phyloP scores from a whole-genome alignment of 192 early-diverging fungal species.

The Linnemannia hyalina region DNA sequence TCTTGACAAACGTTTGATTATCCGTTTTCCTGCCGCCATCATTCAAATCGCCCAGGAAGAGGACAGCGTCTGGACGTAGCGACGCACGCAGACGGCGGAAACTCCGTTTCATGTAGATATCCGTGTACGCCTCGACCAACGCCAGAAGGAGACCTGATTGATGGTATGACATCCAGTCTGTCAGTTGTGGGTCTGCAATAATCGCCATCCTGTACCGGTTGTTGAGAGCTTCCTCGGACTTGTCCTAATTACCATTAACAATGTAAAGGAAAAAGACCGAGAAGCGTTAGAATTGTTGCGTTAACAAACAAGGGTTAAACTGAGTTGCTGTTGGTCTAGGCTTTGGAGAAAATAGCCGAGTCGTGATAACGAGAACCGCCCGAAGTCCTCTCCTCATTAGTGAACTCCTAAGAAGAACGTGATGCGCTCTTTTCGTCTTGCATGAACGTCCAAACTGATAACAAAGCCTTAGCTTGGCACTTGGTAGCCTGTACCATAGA shows the following conservation, averaged over 20 bases:
- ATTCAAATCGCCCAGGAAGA: not conserved
- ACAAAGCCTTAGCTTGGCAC: no score
- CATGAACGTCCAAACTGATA: no score
- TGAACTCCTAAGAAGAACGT: no score
- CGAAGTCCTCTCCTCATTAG: no score
- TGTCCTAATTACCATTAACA: conserved; percentile 14
- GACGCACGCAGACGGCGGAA: not conserved
- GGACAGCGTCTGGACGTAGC: not conserved
- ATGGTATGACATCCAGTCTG: conserved; percentile 89
- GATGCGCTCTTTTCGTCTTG: no score
- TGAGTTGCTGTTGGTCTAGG: no score
- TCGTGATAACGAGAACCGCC: no score
- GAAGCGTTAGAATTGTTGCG: no score
- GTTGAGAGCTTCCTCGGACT: not conserved
- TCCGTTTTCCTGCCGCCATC: conserved; percentile 75
- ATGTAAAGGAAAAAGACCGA: not conserved
- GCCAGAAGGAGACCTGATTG: conserved; percentile 61
- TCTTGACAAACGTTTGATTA: conserved; percentile 40
- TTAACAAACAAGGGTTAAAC: no score
- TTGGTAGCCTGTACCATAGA: no score
- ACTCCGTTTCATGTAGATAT: not conserved
- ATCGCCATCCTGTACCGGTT: conserved; percentile 68
- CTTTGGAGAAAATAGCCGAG: no score
- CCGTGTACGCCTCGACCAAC: not conserved
- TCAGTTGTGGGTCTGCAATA: conserved; percentile 94